These are phyloP conservation scores for Tetraselmis chui DNA, from an alignment of 139 green algal genomes.

Conservation along the genomic window DNA sequence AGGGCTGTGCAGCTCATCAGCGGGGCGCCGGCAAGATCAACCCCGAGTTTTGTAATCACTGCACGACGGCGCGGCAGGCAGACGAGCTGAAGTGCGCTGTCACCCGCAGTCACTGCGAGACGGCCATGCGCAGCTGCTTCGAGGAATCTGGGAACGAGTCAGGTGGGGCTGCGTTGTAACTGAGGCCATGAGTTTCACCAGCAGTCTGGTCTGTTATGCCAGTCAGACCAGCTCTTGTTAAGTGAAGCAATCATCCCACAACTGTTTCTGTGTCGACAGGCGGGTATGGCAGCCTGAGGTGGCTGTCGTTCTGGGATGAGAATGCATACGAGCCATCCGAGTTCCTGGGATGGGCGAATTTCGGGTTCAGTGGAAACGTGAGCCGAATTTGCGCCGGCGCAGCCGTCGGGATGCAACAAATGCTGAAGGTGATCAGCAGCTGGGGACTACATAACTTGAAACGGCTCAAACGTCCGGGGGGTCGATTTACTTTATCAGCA, in stretches of 20 bases:
- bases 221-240: too few species aligned
- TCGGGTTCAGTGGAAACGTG: neutral
- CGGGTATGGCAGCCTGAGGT: neutral
- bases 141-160: neutral
- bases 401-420: neutral
- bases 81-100: neutral
- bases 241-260: too few species aligned
- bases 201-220: too few species aligned
- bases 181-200: too few species aligned
- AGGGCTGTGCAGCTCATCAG: neutral
- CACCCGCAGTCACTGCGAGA: neutral
- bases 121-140: neutral
- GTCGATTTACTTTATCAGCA: too few species aligned
- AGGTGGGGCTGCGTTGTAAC: too few species aligned
- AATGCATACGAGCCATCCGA: neutral
- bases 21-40: neutral
- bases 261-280: too few species aligned
- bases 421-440: conserved; percentile 5
- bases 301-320: conserved; percentile 4
- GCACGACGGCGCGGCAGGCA: neutral
- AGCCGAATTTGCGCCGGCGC: neutral
- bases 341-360: conserved; percentile 1
- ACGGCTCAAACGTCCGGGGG: too few species aligned
- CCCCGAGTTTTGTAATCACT: neutral
- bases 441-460: too few species aligned